Conservation (phyloP, 257 asterid species). For the Solanum gandarillasii region DNA sequence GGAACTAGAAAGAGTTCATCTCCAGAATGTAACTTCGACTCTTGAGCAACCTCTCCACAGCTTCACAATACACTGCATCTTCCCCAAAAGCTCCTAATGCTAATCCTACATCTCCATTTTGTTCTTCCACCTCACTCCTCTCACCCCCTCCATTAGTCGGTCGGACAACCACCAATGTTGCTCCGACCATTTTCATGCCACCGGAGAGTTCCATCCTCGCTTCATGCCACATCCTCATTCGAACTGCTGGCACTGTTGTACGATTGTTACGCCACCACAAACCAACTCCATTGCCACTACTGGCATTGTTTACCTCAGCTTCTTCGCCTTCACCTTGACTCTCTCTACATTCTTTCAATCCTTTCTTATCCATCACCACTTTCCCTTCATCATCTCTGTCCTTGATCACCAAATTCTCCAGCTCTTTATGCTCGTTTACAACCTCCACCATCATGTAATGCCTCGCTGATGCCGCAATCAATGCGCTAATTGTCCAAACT, state of each 20-base stretch:
- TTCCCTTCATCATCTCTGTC: conserved; percentile 47
- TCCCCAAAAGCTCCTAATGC: conserved; percentile 41
- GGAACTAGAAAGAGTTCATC: conserved; percentile 46
- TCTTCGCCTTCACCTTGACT: conserved; percentile 15
- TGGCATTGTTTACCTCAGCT: neutral
- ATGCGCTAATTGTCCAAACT: conserved; percentile 58
- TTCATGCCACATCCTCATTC: conserved; percentile 58
- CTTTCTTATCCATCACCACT: conserved; percentile 38
- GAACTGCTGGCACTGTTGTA: conserved; percentile 49
- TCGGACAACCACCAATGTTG: conserved; percentile 50
- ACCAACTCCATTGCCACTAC: neutral
- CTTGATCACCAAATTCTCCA: conserved; percentile 25
- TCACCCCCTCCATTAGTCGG: conserved; percentile 14
- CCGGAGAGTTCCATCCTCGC: conserved; percentile 28
- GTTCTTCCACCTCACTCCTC: conserved; percentile 31
- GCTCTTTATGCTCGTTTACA: conserved; percentile 30
- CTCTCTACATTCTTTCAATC: conserved; percentile 33
- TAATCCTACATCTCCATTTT: conserved; percentile 26
- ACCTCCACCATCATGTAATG: conserved; percentile 51
- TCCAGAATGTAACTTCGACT: conserved; percentile 51
- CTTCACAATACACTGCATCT: conserved; percentile 28
- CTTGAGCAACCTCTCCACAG: conserved; percentile 38
- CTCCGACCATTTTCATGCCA: conserved; percentile 43
- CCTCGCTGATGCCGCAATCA: conserved; percentile 58
- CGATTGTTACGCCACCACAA: conserved; percentile 50